phyloP scores from a whole-genome alignment of 208 protist genomes.

The Phytomonas francai region DNA sequence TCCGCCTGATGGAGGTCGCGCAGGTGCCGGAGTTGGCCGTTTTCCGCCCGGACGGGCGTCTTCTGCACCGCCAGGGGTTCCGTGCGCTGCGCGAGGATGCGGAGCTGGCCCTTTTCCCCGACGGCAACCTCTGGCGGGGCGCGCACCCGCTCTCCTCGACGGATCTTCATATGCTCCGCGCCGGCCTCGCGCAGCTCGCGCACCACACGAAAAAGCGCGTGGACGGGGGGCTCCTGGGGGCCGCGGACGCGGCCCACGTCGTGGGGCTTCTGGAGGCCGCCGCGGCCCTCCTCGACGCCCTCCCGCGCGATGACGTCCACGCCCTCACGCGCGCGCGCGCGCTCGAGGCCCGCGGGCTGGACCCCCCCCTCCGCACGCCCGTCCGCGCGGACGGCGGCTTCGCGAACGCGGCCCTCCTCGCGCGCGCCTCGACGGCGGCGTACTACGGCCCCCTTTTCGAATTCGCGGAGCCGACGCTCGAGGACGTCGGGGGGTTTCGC shows the following conservation, averaged over 20 bases:
- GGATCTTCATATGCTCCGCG: constrained; percentile 39
- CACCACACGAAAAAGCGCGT: constrained; percentile 53
- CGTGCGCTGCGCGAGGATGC: constrained; percentile 47
- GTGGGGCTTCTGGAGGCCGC: constrained; percentile 33
- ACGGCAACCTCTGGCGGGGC: constrained; percentile 32
- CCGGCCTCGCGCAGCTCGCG: constrained; percentile 30
- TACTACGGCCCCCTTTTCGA: constrained; percentile 39
- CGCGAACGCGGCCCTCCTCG: constrained; percentile 33
- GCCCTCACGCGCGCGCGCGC: constrained; percentile 11
- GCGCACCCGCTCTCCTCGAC: constrained; percentile 31
- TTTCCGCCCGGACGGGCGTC: constrained; percentile 36
- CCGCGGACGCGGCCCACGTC: constrained; percentile 17
- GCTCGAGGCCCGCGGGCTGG: constrained; percentile 9
- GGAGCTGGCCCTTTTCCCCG: constrained; percentile 39
- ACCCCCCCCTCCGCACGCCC: constrained; percentile 13
- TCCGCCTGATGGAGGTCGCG: constrained; percentile 20
- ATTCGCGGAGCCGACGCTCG: constrained; percentile 18
- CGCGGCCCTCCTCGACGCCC: constrained; percentile 21
- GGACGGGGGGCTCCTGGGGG: constrained; percentile 13
- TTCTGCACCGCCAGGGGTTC: constrained; percentile 51
- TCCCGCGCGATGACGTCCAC: constrained; percentile 34
- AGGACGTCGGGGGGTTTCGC: constrained; percentile 20
- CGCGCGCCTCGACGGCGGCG: constrained; percentile 17
- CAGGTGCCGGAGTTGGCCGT: constrained; percentile 35
- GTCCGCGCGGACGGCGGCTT: constrained; percentile 20